phyloP scores from a whole-genome alignment of 2,329 filamentous ascomycete genomes.

The Lachnellula subtilissima region DNA sequence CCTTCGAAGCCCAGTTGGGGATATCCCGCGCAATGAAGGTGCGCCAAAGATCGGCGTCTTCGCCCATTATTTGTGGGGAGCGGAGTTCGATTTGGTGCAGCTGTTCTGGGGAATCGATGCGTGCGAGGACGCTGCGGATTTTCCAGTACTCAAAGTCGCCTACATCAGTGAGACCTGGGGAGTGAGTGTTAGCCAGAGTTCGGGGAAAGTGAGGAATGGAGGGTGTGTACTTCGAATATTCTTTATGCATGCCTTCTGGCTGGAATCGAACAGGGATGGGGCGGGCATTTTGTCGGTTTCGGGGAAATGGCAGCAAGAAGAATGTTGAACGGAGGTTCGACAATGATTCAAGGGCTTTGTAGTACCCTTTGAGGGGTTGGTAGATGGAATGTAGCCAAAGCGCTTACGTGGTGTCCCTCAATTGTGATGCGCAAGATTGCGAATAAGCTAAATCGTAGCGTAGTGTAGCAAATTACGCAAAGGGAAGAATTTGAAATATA shows the following conservation, averaged over 20 bases:
- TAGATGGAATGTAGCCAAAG: neutral
- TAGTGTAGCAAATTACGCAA: neutral
- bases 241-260: conserved; percentile 47
- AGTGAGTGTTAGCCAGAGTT: conserved; percentile 4
- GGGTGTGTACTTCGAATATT: conserved; percentile 41
- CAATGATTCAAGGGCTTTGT: neutral
- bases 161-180: conserved; percentile 58
- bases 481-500: neutral
- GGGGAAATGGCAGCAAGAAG: neutral
- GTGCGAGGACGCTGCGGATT: conserved; percentile 62
- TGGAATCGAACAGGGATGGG: conserved; percentile 48
- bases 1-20: conserved; percentile 54
- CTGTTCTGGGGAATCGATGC: conserved; percentile 68
- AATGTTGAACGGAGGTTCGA: neutral
- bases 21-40: conserved; percentile 76
- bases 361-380: neutral
- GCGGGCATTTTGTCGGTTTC: conserved; percentile 35
- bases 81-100: conserved; percentile 69
- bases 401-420: neutral
- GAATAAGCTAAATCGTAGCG: neutral
- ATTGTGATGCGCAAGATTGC: neutral
- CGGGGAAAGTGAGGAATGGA: neutral
- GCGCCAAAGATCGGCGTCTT: conserved; percentile 71
- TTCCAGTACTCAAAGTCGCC: conserved; percentile 65
- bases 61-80: conserved; percentile 69